These are phyloP conservation scores for Picea glauca DNA, from an alignment of 75 land plant genomes.

Conservation along the genomic window DNA sequence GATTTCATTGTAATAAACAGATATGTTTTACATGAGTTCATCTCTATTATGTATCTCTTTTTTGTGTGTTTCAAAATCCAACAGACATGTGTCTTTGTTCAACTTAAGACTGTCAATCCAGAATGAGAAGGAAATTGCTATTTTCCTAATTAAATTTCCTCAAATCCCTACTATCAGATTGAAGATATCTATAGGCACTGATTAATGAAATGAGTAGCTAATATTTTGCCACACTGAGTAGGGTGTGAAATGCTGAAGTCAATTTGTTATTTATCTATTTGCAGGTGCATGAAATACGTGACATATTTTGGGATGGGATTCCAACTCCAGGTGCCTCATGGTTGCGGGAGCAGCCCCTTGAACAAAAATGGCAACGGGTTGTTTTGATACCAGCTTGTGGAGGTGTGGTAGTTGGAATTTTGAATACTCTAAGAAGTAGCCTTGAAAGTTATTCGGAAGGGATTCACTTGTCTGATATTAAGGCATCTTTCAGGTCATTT, in stretches of 20 bases:
- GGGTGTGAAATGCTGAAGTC: neutral
- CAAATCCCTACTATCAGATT: no score
- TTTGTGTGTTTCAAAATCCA: no score
- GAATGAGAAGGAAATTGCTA: no score
- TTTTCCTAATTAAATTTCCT: no score
- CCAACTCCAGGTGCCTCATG: conserved; percentile 33
- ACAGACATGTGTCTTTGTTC: no score
- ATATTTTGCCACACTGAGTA: neutral
- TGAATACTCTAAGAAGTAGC: conserved; percentile 45
- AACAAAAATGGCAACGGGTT: conserved; percentile 28
- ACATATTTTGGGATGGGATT: conserved; percentile 34
- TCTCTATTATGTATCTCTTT: no score
- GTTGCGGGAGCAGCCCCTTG: conserved; percentile 32
- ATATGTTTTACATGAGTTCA: no score
- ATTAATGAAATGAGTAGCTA: neutral
- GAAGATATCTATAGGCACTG: no score
- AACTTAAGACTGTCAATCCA: no score
- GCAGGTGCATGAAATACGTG: conserved; percentile 42
- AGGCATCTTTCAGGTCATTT: conserved; percentile 25
- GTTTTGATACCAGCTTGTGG: conserved; percentile 33
- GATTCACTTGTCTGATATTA: conserved; percentile 16
- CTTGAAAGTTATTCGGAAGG: conserved; percentile 12
- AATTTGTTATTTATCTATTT: neutral
- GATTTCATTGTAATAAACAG: no score
- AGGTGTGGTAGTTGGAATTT: conserved; percentile 60